Conservation (phyloP, 805 yeast species). For the Suhomyces prunicola region DNA sequence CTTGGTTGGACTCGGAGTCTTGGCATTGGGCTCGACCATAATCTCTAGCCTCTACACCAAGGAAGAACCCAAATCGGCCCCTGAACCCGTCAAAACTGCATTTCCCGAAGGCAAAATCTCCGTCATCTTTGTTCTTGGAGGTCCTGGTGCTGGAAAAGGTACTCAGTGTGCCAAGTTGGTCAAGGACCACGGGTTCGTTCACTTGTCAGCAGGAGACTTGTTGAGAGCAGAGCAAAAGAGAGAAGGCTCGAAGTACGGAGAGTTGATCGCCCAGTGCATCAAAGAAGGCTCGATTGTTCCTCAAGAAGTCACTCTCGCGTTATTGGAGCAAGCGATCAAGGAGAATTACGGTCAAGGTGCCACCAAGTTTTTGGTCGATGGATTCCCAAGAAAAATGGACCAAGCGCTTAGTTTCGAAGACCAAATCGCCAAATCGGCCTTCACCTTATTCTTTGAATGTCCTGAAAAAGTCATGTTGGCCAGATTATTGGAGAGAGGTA, state of each 20-base stretch:
- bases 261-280: slow-evolving; percentile 77
- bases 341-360: slow-evolving; percentile 48
- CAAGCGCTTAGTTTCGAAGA: slow-evolving; percentile 94
- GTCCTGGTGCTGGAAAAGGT: slow-evolving; percentile 98
- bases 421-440: slow-evolving; percentile 62
- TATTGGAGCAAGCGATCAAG: slow-evolving; percentile 75
- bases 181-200: slow-evolving; percentile 75
- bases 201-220: slow-evolving; percentile 94
- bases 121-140: slow-evolving; percentile 90
- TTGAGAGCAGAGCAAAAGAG: slow-evolving; percentile 89
- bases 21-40: slow-evolving; percentile 51
- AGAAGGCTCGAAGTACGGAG: slow-evolving; percentile 79
- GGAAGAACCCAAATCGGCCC: slow-evolving; percentile 40
- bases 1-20: slow-evolving; percentile 35
- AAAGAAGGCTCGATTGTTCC: slow-evolving; percentile 92
- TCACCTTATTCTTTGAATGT: slow-evolving; percentile 76
- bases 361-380: slow-evolving; percentile 79
- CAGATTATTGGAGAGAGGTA: slow-evolving; percentile 85
- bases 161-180: slow-evolving; percentile 91
- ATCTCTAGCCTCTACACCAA: slow-evolving; percentile 42
- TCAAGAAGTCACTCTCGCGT: slow-evolving; percentile 82
- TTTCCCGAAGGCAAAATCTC: slow-evolving; percentile 66
- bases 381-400: slow-evolving; percentile 98
- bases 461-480: slow-evolving; percentile 79
- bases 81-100: slow-evolving; percentile 43